These are phyloP conservation scores for Penicillium pancosmium DNA, from an alignment of 495 filamentous ascomycete species.

Conservation along the genomic window DNA sequence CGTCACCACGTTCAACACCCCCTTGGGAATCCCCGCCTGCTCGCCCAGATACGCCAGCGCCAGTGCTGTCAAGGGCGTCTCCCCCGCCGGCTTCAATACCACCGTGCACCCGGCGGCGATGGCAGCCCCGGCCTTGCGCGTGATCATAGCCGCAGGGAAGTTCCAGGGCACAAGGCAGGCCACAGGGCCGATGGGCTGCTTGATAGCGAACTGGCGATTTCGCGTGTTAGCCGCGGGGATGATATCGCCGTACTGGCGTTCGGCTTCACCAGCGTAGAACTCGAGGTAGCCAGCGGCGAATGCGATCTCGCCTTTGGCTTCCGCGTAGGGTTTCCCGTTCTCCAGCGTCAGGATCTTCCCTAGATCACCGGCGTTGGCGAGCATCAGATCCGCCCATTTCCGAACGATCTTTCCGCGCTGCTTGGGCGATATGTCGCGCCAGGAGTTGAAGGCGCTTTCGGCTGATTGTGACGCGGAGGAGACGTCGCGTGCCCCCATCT, in stretches of 20 bases:
- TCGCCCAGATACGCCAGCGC: constrained; percentile 51
- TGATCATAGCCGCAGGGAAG: constrained; percentile 86
- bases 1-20: not conserved
- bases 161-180: constrained; percentile 64
- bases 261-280: constrained; percentile 69
- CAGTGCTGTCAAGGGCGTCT: constrained; percentile 49
- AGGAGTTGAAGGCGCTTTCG: not conserved
- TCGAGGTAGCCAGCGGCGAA: constrained; percentile 67
- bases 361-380: too few species aligned
- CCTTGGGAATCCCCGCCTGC: constrained; percentile 36
- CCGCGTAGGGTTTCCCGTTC: constrained; percentile 67
- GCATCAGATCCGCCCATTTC: not conserved
- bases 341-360: constrained; percentile 43
- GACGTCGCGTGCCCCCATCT: too few species aligned
- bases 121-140: constrained; percentile 68
- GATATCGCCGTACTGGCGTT: constrained; percentile 61
- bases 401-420: not conserved
- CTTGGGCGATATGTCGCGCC: not conserved
- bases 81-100: constrained; percentile 52
- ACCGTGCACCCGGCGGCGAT: constrained; percentile 54
- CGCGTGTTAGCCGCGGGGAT: constrained; percentile 62
- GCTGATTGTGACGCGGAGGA: too few species aligned
- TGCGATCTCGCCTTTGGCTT: constrained; percentile 62
- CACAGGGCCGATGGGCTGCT: constrained; percentile 41
- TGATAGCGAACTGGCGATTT: constrained; percentile 35